phyloP scores from a whole-genome alignment of 108 stramenopile genomes.

The Discostella pseudostelligera region DNA sequence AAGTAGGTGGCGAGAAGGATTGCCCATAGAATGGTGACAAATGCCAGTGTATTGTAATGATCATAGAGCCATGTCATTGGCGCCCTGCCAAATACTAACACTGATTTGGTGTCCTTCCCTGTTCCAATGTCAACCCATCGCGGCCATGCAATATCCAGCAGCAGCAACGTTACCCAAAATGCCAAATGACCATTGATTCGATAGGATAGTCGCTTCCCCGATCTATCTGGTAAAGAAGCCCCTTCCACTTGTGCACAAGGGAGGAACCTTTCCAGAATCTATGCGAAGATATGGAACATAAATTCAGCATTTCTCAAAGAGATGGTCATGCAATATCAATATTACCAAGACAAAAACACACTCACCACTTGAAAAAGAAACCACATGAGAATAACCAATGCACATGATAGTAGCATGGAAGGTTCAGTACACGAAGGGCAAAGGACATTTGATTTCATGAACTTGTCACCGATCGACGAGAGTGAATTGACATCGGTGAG shows the following conservation, averaged over 20 bases:
- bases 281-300: no score
- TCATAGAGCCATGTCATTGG: constrained; percentile 82
- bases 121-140: constrained; percentile 33
- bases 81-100: constrained; percentile 46
- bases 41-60: constrained; percentile 66
- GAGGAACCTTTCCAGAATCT: constrained; percentile 53
- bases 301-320: no score
- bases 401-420: constrained; percentile 37
- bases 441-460: constrained; percentile 32
- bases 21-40: constrained; percentile 60
- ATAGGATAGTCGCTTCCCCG: constrained; percentile 64
- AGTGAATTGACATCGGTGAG: constrained; percentile 19
- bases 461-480: constrained; percentile 7
- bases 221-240: constrained; percentile 58
- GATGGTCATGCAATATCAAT: no score
- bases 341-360: constrained; percentile 13
- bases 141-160: constrained; percentile 53
- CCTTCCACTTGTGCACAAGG: constrained; percentile 84
- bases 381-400: constrained; percentile 66
- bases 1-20: constrained; percentile 66
- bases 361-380: constrained; percentile 88
- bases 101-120: constrained; percentile 19
- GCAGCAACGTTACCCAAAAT: constrained; percentile 86
- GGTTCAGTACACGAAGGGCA: constrained; percentile 43
- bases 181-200: constrained; percentile 93